Base-by-base conservation (phyloP, 805 yeast genomes). In the Monosporozyma unispora region DNA sequence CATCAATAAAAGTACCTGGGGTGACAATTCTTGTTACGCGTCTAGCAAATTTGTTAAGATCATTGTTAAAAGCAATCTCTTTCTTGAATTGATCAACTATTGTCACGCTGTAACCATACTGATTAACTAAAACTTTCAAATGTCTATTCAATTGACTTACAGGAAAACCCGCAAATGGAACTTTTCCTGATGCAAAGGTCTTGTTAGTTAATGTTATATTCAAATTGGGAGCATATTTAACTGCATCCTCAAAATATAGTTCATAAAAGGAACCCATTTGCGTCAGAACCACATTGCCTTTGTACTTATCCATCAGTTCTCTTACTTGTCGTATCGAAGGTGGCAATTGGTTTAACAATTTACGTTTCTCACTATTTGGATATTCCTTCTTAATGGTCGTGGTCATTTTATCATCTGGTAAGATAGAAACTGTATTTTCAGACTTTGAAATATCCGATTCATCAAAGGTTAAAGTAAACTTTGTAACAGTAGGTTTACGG, bases 121-220 rank as follows among this genome's bases (percentile, higher is more conserved):
- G 87, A 48, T 82, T 81, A 1, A 93, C 95, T 25, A 90, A 73
- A 0, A 81, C 72, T 57, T 80, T 80, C 35, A 89, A 76, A 60
- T 87, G 90, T 50, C 88, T 77, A 48, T 82, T 85, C 18, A 89
- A 65, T 50, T 81, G 87, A 40, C 69, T 67, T 4, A 77, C 71
- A 0, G 99, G 99, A 58, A 93, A 93, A 0, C 99, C 99, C 0
- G 97, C 87, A 85, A 93, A 88, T 0, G 95, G 79, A 0, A 84
- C 75, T 18, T 60, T 65, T 31, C 72, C 64, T 19, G 63, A 65
- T 19, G 68, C 68, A 38, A 78, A 74, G 48, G 70, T 70, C 57
- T 78, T 75, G 35, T 70, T 70, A 0, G 96, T 84, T 2, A 89
- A 73, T 44, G 86, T 81, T 27, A 91, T 64, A 27, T 89, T 89